Conservation (phyloP, 2,329 filamentous ascomycete species). For the Fusarium secorum region DNA sequence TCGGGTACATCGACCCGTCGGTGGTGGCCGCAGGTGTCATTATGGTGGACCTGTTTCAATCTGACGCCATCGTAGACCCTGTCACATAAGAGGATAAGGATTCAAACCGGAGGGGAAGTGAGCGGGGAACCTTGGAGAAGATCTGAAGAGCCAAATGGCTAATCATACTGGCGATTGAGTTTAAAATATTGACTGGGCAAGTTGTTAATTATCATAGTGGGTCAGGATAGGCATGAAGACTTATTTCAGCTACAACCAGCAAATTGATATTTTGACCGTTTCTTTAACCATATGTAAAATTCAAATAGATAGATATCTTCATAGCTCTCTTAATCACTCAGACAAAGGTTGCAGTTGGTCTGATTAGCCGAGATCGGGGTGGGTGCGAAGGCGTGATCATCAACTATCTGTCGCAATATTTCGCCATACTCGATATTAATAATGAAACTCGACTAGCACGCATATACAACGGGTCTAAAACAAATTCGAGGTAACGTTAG, state of each 20-base stretch:
- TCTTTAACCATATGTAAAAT: too few species aligned
- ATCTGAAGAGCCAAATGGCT: background rate
- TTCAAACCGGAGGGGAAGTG: constrained; percentile 11
- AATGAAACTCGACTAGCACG: constrained; percentile 22
- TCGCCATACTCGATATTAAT: constrained; percentile 40
- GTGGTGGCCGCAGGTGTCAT: constrained; percentile 26
- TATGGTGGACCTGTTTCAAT: constrained; percentile 13
- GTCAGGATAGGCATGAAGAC: background rate
- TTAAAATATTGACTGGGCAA: background rate
- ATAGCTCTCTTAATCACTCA: background rate
- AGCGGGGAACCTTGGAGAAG: constrained; percentile 6
- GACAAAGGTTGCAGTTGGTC: background rate
- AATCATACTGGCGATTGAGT: background rate
- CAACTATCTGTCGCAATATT: constrained; percentile 39
- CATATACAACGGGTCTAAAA: background rate
- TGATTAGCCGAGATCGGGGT: constrained; percentile 36
- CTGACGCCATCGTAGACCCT: constrained; percentile 35
- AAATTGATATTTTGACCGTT: background rate
- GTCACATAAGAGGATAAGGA: background rate
- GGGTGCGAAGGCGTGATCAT: constrained; percentile 39
- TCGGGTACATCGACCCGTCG: constrained; percentile 17
- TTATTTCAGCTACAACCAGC: background rate
- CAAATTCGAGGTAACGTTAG: background rate
- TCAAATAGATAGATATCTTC: accelerated
- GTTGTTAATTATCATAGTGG: background rate